Evolutionary conservation across 2,329 filamentous ascomycete species (phyloP).

Genomic region (Aspergillus flavus): DNA sequence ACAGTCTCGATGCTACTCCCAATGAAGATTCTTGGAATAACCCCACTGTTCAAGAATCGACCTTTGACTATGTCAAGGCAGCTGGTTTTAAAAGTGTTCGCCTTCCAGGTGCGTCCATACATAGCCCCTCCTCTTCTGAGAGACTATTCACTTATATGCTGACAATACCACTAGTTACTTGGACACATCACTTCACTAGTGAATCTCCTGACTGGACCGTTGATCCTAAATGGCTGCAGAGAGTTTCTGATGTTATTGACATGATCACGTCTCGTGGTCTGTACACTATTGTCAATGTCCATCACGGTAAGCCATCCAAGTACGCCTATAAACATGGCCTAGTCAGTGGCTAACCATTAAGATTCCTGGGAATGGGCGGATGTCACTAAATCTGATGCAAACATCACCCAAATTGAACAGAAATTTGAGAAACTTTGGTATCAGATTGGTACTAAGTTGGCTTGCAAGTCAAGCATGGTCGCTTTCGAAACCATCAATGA

Average conservation of each 20-base stretch:
- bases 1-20: constrained; percentile 60
- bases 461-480: constrained; percentile 57
- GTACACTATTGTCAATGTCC: constrained; percentile 60
- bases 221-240: constrained; percentile 57
- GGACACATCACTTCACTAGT: constrained; percentile 57
- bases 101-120: constrained; percentile 46
- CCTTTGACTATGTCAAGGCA: constrained; percentile 56
- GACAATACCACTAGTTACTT: constrained; percentile 51
- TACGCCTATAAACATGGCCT: background rate
- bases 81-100: constrained; percentile 62
- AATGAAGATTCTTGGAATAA: constrained; percentile 64
- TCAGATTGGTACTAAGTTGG: constrained; percentile 59
- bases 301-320: constrained; percentile 47
- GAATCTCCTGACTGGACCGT: constrained; percentile 57
- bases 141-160: constrained; percentile 1
- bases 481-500: constrained; percentile 65
- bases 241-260: constrained; percentile 61
- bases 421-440: constrained; percentile 60
- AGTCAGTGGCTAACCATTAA: constrained; percentile 12
- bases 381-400: constrained; percentile 48
- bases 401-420: constrained; percentile 57
- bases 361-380: constrained; percentile 63
- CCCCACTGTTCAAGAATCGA: constrained; percentile 50
- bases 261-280: constrained; percentile 55
- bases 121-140: background rate